These are phyloP conservation scores for Vitis hybrid DNA, from an alignment of 177 flowering plant genomes.

Conservation along the genomic window DNA sequence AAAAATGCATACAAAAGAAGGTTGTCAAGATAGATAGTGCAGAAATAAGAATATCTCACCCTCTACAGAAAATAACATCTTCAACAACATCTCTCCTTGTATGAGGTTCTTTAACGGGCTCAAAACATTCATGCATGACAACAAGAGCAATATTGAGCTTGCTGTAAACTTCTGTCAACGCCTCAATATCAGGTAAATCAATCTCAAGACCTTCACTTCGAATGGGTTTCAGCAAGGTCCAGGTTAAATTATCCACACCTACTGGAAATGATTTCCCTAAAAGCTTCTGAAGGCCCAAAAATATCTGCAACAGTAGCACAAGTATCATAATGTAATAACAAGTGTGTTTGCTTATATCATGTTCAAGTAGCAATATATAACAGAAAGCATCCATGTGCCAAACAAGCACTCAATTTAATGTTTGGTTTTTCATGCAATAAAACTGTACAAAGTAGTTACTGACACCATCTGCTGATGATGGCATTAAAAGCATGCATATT, in stretches of 20 bases:
- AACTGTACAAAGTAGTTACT: too few relatives aligned
- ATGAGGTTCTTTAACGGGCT: conserved; percentile 51
- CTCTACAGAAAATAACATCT: conserved; percentile 63
- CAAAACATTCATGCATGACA: conserved; percentile 84
- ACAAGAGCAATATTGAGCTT: conserved; percentile 66
- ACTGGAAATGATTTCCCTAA: conserved; percentile 46
- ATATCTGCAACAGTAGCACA: conserved; percentile 45
- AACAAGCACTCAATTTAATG: not conserved
- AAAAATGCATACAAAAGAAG: not conserved
- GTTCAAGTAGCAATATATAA: not conserved
- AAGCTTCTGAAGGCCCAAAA: conserved; percentile 40
- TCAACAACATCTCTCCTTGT: conserved; percentile 56
- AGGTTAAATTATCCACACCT: conserved; percentile 50
- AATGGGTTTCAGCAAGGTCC: conserved; percentile 51
- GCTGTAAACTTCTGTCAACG: conserved; percentile 33
- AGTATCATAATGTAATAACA: not conserved
- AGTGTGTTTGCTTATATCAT: not conserved
- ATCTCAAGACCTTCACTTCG: conserved; percentile 17
- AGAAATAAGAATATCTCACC: conserved; percentile 34
- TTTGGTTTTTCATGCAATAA: not conserved
- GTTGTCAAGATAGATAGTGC: not conserved
- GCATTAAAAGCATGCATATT: not conserved
- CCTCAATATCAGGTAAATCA: conserved; percentile 24
- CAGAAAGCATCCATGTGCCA: not conserved
- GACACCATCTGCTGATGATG: not conserved